Percentiles rank a stretch among this genome's conserved stretches.
Evolutionary conservation across 176 grass and related monocot genomes (phyloP).

Genomic region (barley (Hordeum vulgare)): MorexV3_pseudomolecules_assembly NC_058518.1:228966469-228966968

Average conservation of each 20-base stretch:
- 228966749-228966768: not conserved
- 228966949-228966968: not conserved
- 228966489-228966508: not conserved
- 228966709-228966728: not conserved
- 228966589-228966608: constrained; percentile 54
- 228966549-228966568: constrained; percentile 50
- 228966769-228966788: not conserved
- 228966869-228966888: not conserved
- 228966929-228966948: not conserved
- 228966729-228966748: not conserved
- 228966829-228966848: not conserved
- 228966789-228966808: not conserved
- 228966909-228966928: not conserved
- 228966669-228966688: not conserved
- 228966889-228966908: not conserved
- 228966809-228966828: not conserved
- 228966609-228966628: constrained; percentile 60
- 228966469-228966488: not conserved
- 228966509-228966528: not conserved
- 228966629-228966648: constrained; percentile 44
- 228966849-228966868: not conserved
- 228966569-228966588: constrained; percentile 71
- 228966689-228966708: no score
- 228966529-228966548: constrained; percentile 49
- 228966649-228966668: not conserved